phyloP scores from a whole-genome alignment of 1,139 yeast species.

The Debaryomyces robertsiae region DNA sequence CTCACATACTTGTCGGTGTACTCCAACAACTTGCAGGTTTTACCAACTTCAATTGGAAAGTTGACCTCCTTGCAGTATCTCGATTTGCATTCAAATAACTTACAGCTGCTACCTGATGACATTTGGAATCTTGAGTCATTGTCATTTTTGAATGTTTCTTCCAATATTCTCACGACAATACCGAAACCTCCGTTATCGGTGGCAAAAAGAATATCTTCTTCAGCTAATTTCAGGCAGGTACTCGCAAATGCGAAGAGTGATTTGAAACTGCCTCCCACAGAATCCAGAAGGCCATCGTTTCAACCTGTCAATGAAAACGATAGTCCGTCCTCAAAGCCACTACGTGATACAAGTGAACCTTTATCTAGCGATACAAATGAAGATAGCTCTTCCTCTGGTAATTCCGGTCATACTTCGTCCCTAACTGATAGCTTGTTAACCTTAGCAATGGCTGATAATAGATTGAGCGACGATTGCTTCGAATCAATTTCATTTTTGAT shows the following conservation, averaged over 20 bases:
- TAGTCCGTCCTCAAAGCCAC: not conserved
- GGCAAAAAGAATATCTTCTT: constrained; percentile 39
- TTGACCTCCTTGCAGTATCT: constrained; percentile 64
- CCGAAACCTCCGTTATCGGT: constrained; percentile 57
- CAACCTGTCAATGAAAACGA: constrained; percentile 7
- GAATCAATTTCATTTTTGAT: constrained; percentile 63
- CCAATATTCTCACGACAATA: constrained; percentile 70
- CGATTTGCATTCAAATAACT: constrained; percentile 85
- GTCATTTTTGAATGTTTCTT: constrained; percentile 70
- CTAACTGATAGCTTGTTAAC: constrained; percentile 56
- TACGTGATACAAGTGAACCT: constrained; percentile 3
- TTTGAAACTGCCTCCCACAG: constrained; percentile 2
- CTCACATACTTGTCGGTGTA: constrained; percentile 69
- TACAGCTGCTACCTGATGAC: constrained; percentile 67
- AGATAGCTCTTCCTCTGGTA: constrained; percentile 13
- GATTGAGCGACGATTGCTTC: constrained; percentile 77
- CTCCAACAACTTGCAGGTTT: constrained; percentile 69
- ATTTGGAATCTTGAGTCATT: constrained; percentile 67
- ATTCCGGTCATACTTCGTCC: constrained; percentile 23
- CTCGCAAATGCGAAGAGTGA: not conserved
- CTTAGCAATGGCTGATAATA: constrained; percentile 79
- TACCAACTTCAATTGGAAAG: constrained; percentile 71
- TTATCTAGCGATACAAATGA: constrained; percentile 10
- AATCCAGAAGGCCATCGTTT: constrained; percentile 9
- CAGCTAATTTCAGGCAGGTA: constrained; percentile 27